Percentiles rank a stretch among this genome's conserved stretches.
Conservation (phyloP, 2,329 filamentous ascomycete genomes). For the Aspergillus sp. region DNA sequence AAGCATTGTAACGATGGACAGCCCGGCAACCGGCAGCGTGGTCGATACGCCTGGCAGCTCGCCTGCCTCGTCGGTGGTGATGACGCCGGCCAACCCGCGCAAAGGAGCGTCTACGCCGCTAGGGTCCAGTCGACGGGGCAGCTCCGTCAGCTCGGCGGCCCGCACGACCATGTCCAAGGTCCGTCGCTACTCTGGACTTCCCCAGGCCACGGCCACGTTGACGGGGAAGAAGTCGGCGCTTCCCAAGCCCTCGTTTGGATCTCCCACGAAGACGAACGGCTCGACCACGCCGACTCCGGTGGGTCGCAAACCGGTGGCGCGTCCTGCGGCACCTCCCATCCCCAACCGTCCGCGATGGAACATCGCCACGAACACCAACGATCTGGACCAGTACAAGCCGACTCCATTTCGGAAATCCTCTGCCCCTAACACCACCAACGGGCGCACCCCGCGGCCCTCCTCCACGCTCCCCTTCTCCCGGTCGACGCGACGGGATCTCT, state of each 20-base stretch:
- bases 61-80: constrained; percentile 64
- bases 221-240: constrained; percentile 38
- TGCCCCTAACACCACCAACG: constrained; percentile 26
- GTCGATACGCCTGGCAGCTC: constrained; percentile 71
- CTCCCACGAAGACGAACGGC: constrained; percentile 37
- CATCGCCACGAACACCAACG: constrained; percentile 62
- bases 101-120: constrained; percentile 48
- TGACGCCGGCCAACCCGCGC: constrained; percentile 53
- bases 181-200: constrained; percentile 50
- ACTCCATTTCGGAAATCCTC: constrained; percentile 52
- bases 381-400: constrained; percentile 66
- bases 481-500: constrained; percentile 33
- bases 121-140: constrained; percentile 48
- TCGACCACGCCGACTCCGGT: constrained; percentile 54
- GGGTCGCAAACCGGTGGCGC: constrained; percentile 40
- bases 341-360: constrained; percentile 72
- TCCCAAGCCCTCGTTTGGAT: constrained; percentile 31
- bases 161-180: constrained; percentile 40
- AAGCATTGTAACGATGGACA: constrained; percentile 82
- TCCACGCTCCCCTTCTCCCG: constrained; percentile 44
- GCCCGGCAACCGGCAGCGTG: constrained; percentile 67
- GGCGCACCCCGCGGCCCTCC: constrained; percentile 35
- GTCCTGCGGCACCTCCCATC: constrained; percentile 41
- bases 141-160: constrained; percentile 43
- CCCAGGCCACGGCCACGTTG: constrained; percentile 33